A percentile compares a stretch with the other conserved stretches of the same genome.
Evolutionary conservation across 1,284 basidiomycete genomes (phyloP).

Genomic region (Cutaneotrichosporon sp.): DNA sequence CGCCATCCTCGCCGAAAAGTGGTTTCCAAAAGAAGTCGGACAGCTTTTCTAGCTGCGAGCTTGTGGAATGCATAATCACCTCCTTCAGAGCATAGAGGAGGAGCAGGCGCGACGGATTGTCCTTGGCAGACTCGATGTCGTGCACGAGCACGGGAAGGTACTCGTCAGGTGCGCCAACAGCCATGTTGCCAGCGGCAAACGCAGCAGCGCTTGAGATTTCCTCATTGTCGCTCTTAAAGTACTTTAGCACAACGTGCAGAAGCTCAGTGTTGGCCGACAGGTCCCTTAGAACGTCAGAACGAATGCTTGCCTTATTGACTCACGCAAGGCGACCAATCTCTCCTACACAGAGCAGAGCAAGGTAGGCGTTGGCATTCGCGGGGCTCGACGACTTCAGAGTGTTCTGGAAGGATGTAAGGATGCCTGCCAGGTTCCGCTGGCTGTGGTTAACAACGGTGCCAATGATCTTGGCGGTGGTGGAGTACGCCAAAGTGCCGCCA

Average conservation of each 20-base stretch:
- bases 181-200: conserved; percentile 90
- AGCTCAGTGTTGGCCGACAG: conserved; percentile 70
- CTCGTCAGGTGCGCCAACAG: conserved; percentile 78
- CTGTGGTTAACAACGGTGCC: conserved; percentile 70
- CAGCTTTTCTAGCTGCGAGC: conserved; percentile 72
- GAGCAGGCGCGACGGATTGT: conserved; percentile 72
- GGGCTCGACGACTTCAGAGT: conserved; percentile 66
- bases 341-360: conserved; percentile 81
- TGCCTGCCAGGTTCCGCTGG: conserved; percentile 65
- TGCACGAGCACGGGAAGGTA: conserved; percentile 82
- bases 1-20: conserved; percentile 59
- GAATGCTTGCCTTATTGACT: no score
- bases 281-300: conserved; percentile 55
- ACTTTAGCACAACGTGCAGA: conserved; percentile 66
- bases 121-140: conserved; percentile 60
- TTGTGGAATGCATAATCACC: conserved; percentile 84
- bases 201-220: conserved; percentile 81
- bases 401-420: conserved; percentile 74
- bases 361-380: conserved; percentile 61
- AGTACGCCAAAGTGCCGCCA: conserved; percentile 47
- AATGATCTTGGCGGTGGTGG: conserved; percentile 75
- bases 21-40: conserved; percentile 87
- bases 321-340: conserved; percentile 87
- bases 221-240: conserved; percentile 72
- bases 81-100: conserved; percentile 92